Evolutionary conservation across 306 rosid genomes (phyloP).

Genomic region (Rubus idaeus): DNA sequence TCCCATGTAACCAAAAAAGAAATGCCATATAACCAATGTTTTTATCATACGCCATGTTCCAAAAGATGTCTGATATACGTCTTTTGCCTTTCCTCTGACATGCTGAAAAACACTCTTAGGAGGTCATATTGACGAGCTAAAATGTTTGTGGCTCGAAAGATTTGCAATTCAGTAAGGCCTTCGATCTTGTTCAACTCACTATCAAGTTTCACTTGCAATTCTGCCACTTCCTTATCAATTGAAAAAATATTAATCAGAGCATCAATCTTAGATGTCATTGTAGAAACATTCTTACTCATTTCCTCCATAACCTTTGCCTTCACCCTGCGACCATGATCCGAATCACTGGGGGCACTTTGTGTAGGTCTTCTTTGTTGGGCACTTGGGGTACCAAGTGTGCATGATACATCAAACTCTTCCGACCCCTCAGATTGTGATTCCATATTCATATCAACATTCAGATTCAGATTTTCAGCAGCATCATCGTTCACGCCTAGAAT

Average conservation of each 20-base stretch:
- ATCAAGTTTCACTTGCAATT: conserved; percentile 22
- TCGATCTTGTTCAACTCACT: conserved; percentile 14
- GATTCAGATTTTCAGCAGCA: neutral
- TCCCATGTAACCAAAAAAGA: neutral
- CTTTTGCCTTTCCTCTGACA: conserved; percentile 11
- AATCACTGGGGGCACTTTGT: conserved; percentile 6
- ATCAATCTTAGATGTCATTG: conserved; percentile 15
- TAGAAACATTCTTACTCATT: neutral
- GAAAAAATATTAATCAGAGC: conserved; percentile 1
- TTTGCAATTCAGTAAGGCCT: conserved; percentile 13
- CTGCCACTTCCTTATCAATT: conserved; percentile 15
- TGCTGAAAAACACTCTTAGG: conserved; percentile 16
- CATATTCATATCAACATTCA: conserved; percentile 2
- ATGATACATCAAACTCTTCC: conserved; percentile 18
- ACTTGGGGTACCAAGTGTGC: conserved; percentile 11
- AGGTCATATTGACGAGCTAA: conserved; percentile 23
- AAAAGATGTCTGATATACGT: conserved; percentile 8
- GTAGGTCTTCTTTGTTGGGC: neutral
- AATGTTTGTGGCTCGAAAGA: conserved; percentile 23
- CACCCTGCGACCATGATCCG: conserved; percentile 5
- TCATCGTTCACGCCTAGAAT: neutral
- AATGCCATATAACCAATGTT: neutral
- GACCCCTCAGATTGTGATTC: conserved; percentile 10
- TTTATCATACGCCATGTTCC: neutral
- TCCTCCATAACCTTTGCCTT: conserved; percentile 8